Evolutionary conservation across 176 grass and related monocot genomes (phyloP), one percentile per base, ranked within the genome.

Genomic region (Rhynchospora pubera): DNA sequence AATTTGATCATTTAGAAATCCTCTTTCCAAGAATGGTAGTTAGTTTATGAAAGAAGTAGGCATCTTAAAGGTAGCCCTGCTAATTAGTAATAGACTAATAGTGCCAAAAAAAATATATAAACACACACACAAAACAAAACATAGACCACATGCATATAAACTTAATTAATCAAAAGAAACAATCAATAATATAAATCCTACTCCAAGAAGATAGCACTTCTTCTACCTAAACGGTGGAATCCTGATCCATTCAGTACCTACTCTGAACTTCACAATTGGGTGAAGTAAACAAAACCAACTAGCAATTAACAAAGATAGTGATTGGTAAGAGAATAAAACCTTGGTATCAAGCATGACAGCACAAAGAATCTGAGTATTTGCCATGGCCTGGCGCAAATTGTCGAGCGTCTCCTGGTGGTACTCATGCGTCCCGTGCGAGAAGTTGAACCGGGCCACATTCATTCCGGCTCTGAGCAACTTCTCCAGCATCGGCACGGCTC

Each of bases 281-380:
- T 11, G 13, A 51, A 42, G 48, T 0, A 2, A 78, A 34, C 22
- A 39, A 57, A 79, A 79, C 16, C 30, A 79, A 57, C 77, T 32
- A 4, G 16, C 21, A 15, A 48, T 1, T 12, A 79, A 82, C 45
- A 24, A 16, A 4, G 50, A 26, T 12, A 43, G 10, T 21, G 53
- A 2, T 39, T 39, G 4, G 4, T 39, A 39, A 39, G 4, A 26
- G 5, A 14, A 16, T 9, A 15, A 2, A 47, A 91, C 93, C 93
- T 96, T 96, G 21, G 93, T 96, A 83, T 96, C 93, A 77, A 97
- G 92, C 94, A 97, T 97, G 78, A 97, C 88, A 87, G 94, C 94
- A 84, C 94, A 97, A 62, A 97, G 90, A 83, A 97, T 94, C 16
- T 92, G 91, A 12, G 91, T 94, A 46, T 16, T 80, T 8, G 89